Conservation (phyloP, 345 rosid species). For the Bretschneidera sinensis region DNA sequence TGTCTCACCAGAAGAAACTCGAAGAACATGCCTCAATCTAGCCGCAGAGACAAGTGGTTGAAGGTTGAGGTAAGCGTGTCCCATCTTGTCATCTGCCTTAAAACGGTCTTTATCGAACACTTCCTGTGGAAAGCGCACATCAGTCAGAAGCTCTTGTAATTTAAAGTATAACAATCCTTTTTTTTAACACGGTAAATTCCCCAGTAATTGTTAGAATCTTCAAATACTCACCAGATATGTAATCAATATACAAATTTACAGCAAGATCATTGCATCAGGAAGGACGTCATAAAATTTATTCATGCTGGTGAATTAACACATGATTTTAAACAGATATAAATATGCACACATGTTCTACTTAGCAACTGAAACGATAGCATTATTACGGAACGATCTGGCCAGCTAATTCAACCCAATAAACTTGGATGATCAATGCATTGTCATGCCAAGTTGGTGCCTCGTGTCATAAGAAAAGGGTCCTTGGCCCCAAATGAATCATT, state of each 20-base stretch:
- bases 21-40: constrained; percentile 65
- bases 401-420: not conserved
- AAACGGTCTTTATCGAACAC: constrained; percentile 94
- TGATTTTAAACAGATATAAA: not conserved
- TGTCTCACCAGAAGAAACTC: constrained; percentile 65
- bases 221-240: not conserved
- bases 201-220: not conserved
- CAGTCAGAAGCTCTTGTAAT: not conserved
- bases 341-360: not conserved
- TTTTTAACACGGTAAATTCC: not conserved
- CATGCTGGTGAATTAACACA: not conserved
- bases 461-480: too few relatives aligned
- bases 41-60: constrained; percentile 85
- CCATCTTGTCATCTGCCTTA: constrained; percentile 99
- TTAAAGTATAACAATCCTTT: too few relatives aligned
- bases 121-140: constrained; percentile 47
- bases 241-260: not conserved
- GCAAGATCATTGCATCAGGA: not conserved
- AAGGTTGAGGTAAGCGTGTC: constrained; percentile 75
- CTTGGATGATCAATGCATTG: too few relatives aligned
- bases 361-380: not conserved
- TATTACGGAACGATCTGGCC: not conserved
- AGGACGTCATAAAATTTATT: not conserved
- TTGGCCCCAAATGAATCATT: too few relatives aligned
- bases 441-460: too few relatives aligned